These are phyloP conservation scores for Viola pubescens DNA, from an alignment of 441 rosid genomes.

Conservation along the genomic window DNA sequence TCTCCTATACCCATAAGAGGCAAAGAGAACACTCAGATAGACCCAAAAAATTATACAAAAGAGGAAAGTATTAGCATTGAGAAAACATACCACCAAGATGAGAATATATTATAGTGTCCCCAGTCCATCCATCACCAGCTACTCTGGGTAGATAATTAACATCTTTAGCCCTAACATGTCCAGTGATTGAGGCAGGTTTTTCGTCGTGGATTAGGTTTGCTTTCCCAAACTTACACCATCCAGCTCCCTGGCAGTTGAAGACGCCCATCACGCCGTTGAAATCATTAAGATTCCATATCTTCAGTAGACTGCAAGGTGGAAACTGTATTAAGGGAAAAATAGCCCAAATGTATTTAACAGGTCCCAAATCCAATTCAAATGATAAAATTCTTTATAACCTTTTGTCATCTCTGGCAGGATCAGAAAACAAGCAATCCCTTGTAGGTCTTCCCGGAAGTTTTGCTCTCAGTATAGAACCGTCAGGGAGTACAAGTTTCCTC, in stretches of 20 bases:
- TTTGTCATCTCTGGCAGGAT: conserved; percentile 50
- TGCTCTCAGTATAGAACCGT: conserved; percentile 57
- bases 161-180: conserved; percentile 44
- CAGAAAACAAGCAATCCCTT: conserved; percentile 50
- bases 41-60: no score
- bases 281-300: conserved; percentile 68
- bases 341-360: background rate
- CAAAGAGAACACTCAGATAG: no score
- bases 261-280: conserved; percentile 47
- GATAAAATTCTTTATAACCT: conserved; percentile 25
- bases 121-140: conserved; percentile 43
- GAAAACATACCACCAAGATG: conserved; percentile 44
- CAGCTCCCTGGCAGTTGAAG: conserved; percentile 66
- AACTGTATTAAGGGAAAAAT: conserved; percentile 1
- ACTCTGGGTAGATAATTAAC: conserved; percentile 50
- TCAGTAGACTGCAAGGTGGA: conserved; percentile 42
- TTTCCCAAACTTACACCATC: conserved; percentile 62
- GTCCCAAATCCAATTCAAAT: background rate
- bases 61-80: background rate
- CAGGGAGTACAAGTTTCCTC: conserved; percentile 53
- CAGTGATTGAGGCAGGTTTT: conserved; percentile 47
- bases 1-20: background rate
- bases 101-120: conserved; percentile 47
- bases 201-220: conserved; percentile 49
- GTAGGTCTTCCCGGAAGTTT: conserved; percentile 59